Evolutionary conservation across 2,329 filamentous ascomycete species (phyloP).

Genomic region (Microsporum canis): DNA sequence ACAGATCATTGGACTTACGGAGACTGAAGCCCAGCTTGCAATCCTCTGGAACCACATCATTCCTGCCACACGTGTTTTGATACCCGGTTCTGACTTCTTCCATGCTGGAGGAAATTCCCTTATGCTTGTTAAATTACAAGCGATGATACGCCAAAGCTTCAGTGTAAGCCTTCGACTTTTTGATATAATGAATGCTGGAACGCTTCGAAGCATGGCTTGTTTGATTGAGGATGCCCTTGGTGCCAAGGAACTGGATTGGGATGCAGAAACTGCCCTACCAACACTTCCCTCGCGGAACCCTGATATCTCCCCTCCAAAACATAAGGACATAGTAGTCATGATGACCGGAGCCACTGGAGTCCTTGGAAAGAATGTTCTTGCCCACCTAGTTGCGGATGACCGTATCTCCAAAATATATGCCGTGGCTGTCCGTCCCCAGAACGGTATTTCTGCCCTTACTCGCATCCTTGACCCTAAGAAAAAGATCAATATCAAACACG

Average conservation of each 20-base stretch:
- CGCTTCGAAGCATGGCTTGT: slow-evolving; percentile 19
- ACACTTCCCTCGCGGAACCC: background rate
- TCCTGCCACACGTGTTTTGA: background rate
- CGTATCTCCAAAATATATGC: slow-evolving; percentile 33
- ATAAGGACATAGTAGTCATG: slow-evolving; percentile 2
- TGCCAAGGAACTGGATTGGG: background rate
- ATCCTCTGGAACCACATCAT: slow-evolving; percentile 5
- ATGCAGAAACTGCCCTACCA: background rate
- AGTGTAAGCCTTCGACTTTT: slow-evolving; percentile 23
- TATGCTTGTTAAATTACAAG: slow-evolving; percentile 25
- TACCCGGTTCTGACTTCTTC: slow-evolving; percentile 16
- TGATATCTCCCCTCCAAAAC: background rate
- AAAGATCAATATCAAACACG: slow-evolving; percentile 19
- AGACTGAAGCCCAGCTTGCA: background rate
- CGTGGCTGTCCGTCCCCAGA: slow-evolving; percentile 25
- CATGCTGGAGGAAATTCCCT: slow-evolving; percentile 23
- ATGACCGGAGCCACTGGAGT: slow-evolving; percentile 27
- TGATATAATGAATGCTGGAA: slow-evolving; percentile 30
- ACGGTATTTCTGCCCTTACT: background rate
- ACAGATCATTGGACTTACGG: background rate
- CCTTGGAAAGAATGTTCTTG: slow-evolving; percentile 31
- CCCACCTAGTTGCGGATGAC: slow-evolving; percentile 23
- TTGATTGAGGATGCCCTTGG: background rate
- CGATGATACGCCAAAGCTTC: slow-evolving; percentile 25
- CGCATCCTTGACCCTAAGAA: background rate